Base-by-base conservation (phyloP, 2,329 filamentous ascomycete species). In the Niveomyces coronatus region DNA sequence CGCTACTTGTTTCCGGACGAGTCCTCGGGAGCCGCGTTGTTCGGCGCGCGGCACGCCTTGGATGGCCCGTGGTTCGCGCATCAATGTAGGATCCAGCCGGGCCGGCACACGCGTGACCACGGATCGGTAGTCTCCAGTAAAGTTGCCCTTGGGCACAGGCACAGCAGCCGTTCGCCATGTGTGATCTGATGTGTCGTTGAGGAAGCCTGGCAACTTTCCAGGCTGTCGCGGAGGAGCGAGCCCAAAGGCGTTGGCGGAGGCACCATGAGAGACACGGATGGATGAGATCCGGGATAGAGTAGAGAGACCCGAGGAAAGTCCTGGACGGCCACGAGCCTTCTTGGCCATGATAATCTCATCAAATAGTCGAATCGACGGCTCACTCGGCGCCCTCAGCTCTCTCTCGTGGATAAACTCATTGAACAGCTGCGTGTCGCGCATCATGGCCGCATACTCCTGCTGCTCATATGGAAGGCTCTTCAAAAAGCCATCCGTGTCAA, bases 61-160 rank as follows among this genome's bases (percentile, higher is more conserved):
- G 27, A 94, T 89, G 45, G 85, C 79, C 41, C 88, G 75, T 20
- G 88, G 88, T 60, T 95, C 88, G 56, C 86, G 85, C 86, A 96
- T 94, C 32, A 95, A 67, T 11, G 78, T 74, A 4, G 81, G 74
- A 51, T 98, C 91, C 9, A 98, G 71, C 53, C 85, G 88, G 7
- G 85, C 78, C 5, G 91, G 91, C 26, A 85, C 78, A 47, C 77
- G 64, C 10, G 76, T 76, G 38, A 76, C 65, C 11, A 77, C 66
- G 22, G 68, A 60, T 42, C 70, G 68, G 58, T 82, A 82, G 47
- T 79, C 74, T 41, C 74, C 74, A 0, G 71, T 65, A 46, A 80
- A 79, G 48, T 74, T 78, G 37, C 72, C 68, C 46, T 67, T 72
- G n/a, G 71, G 71, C 29, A 74, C 63, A 6, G 76, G 70, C 28